phyloP scores from a whole-genome alignment of 2,329 filamentous ascomycete species.

The Corniculantispora saksenae region DNA sequence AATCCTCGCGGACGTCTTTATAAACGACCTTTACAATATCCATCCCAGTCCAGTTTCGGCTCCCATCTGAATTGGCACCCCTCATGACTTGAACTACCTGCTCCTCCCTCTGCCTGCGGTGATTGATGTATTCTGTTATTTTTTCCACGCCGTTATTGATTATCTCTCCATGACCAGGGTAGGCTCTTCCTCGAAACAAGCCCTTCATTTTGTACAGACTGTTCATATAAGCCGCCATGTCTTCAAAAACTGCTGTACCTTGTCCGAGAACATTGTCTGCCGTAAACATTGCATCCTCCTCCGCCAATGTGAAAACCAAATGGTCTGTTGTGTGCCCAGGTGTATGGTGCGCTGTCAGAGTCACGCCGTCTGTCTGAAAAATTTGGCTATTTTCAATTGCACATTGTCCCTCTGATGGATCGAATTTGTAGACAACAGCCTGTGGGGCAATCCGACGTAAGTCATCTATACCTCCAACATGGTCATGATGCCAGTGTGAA shows the following conservation, averaged over 20 bases:
- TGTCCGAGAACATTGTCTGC: constrained; percentile 88
- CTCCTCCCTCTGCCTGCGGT: constrained; percentile 76
- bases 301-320: constrained; percentile 73
- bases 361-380: constrained; percentile 62
- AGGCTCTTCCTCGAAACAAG: constrained; percentile 68
- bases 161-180: constrained; percentile 84
- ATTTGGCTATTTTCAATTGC: constrained; percentile 51
- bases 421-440: constrained; percentile 66
- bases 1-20: constrained; percentile 69
- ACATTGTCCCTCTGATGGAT: constrained; percentile 52
- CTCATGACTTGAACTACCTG: constrained; percentile 70
- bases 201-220: constrained; percentile 70
- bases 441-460: constrained; percentile 64
- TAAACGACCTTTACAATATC: constrained; percentile 91
- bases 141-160: constrained; percentile 71
- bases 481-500: constrained; percentile 92
- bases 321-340: constrained; percentile 80
- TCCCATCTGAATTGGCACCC: constrained; percentile 24
- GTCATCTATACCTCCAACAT: constrained; percentile 74
- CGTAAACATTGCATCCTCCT: constrained; percentile 83
- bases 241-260: constrained; percentile 82
- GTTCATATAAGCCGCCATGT: constrained; percentile 67
- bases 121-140: constrained; percentile 80
- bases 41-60: constrained; percentile 64
- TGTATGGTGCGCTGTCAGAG: constrained; percentile 62